Conservation (phyloP, 225 moss, liverwort and hornwort species). For the Marchantia paleacea region DNA sequence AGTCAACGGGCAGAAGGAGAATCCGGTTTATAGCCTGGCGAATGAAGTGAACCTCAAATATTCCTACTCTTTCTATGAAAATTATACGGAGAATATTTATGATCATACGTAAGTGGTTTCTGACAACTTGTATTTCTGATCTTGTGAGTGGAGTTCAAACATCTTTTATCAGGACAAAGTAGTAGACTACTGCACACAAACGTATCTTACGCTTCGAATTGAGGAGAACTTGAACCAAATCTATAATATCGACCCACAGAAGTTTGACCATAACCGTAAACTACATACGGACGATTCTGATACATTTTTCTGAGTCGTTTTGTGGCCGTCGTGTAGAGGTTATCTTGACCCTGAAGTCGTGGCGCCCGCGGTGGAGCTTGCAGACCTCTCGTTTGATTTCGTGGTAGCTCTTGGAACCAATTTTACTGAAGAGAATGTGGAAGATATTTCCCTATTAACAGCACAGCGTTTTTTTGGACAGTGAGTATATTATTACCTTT, state of each 20-base stretch:
- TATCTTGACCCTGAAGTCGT: slow-evolving; percentile 13
- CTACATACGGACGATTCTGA: not conserved
- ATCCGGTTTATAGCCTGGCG: slow-evolving; percentile 47
- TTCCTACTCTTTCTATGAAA: slow-evolving; percentile 30
- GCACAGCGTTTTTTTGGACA: slow-evolving; percentile 49
- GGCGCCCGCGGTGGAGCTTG: slow-evolving; percentile 9
- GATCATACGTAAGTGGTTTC: slow-evolving; percentile 19
- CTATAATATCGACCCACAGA: not conserved
- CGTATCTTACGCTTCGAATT: too few species aligned
- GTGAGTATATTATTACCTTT: slow-evolving; percentile 11
- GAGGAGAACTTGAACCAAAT: not conserved
- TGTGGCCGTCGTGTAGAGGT: slow-evolving; percentile 4
- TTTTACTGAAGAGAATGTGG: slow-evolving; percentile 20
- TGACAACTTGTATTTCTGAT: not conserved
- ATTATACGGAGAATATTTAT: slow-evolving; percentile 42
- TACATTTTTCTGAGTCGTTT: not conserved
- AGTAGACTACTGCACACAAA: not conserved
- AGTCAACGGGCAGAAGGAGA: slow-evolving; percentile 38
- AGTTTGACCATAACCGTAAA: not conserved
- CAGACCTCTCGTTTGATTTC: slow-evolving; percentile 3
- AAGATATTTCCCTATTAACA: slow-evolving; percentile 46
- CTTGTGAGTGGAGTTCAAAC: not conserved
- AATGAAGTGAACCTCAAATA: slow-evolving; percentile 34
- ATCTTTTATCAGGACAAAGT: not conserved
- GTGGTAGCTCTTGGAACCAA: slow-evolving; percentile 22